Evolutionary conservation across 345 rosid species (phyloP).

Genomic region (Ceriops zippeliana): DNA sequence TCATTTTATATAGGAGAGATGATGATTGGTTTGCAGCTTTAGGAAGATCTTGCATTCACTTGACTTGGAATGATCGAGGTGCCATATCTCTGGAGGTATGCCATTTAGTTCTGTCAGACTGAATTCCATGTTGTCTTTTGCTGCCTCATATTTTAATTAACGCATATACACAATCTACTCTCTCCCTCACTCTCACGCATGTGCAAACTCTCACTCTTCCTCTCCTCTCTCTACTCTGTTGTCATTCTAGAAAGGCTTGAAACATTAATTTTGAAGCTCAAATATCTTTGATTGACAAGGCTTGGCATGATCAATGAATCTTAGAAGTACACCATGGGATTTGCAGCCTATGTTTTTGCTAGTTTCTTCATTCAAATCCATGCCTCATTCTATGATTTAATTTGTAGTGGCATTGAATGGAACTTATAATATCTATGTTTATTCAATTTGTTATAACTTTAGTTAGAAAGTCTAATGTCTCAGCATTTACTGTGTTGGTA

Average conservation of each 20-base stretch:
- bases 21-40: conserved; percentile 93
- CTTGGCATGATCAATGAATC: neutral
- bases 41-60: conserved; percentile 84
- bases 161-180: neutral
- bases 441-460: conserved; percentile 6
- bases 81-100: conserved; percentile 91
- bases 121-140: neutral
- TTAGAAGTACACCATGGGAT: neutral
- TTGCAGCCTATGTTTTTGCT: neutral
- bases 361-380: neutral
- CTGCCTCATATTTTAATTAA: neutral
- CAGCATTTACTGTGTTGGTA: too few relatives aligned
- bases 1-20: conserved; percentile 61
- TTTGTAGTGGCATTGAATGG: neutral
- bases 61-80: conserved; percentile 90
- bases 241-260: neutral
- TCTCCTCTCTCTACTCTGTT: neutral
- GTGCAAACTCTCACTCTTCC: neutral
- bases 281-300: neutral
- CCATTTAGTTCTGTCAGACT: neutral
- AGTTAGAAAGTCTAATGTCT: neutral
- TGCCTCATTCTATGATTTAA: neutral
- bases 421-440: neutral
- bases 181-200: neutral
- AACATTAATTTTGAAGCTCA: neutral